Evolutionary conservation across 2,329 filamentous ascomycete species (phyloP), one percentile per base, ranked within the genome.

Genomic region (Colletotrichum melonis): DNA sequence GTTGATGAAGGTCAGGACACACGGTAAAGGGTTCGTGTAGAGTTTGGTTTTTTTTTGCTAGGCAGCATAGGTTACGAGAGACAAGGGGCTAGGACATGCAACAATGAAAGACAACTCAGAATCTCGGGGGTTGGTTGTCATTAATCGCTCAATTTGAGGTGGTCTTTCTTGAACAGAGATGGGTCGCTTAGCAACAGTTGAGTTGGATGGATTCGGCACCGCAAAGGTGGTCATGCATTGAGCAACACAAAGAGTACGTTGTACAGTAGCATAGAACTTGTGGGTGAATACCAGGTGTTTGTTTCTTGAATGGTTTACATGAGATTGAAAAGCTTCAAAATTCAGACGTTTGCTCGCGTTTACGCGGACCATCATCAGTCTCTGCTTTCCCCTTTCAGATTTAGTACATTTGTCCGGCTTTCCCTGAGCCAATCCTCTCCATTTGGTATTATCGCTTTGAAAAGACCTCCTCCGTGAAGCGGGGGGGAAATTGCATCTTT

Each of bases 1-100:
- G 92, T 83, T 93, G 81, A 84, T 77, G 12, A 71, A 55, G 19
- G 28, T 55, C 77, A 30, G 75, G 70, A 68, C 62, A 74, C 55
- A 16, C n/a, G 30, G 55, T 30, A 46, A 59, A 35, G 30, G 32
- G 59, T 74, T 68, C 65, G 55, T 66, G 42, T 1, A 49, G 35
- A 46, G 69, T 63, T 71, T 72, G 19, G 9, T 19, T 56, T 74
- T 76, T 60, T 73, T 49, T 42, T 42, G 38, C 38, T 19, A 42
- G 59, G 68, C 77, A 78, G 79, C 76, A 76, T 77, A 78, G 32
- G 19, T 58, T 30, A 63, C 5, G n/a, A 63, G 11, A 32, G 42
- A 30, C 3, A 2, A 70, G 69, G 75, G 57, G 57, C 55, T 54
- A 49, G 60, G 63, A 69, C 65, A 62, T 42, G 38, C 16, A 42